Evolutionary conservation across 2,329 filamentous ascomycete species (phyloP), one percentile per base, ranked within the genome.

Genomic region (Beauveria bassiana): DNA sequence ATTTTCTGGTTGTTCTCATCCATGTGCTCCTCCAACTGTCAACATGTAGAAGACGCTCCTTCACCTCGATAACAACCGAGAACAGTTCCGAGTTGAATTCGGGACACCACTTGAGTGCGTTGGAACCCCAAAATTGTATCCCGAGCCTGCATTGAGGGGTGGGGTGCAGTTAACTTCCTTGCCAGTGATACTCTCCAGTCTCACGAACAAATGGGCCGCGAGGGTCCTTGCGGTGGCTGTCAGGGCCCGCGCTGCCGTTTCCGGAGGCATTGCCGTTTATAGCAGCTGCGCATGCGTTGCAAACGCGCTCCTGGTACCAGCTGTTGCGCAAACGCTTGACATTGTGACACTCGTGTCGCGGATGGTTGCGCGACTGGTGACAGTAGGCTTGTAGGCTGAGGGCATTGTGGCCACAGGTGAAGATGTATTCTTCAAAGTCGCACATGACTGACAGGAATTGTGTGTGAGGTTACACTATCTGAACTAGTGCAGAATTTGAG

Each of bases 301-400:
- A 61, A 1, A 43, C 6, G 5, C 59, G 59, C 5, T 34, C 73
- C 68, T 86, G 84, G 34, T 79, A 77, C 78, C 82, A 84, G 69
- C 83, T 83, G 64, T 84, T 76, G 26, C 84, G 81, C 63, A 89
- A 78, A 45, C 83, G 83, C 75, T 88, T 87, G 61, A 90, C 83
- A 12, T 85, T 80, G 65, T 83, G 83, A 72, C 89, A 92, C 67
- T 85, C 79, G 70, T 92, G 88, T 64, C 82, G 79, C 1, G 84
- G 84, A 66, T 91, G 86, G 70, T 89, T 90, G 62, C 89, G 86
- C 6, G 89, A 87, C 66, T 85, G 86, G 73, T 92, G 89, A 72
- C 89, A 93, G 72, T 90, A 82, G 26, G 84, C 85, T 69, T 86
- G 85, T 34, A 89, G 77, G 22, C 85, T 81, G 28, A 80, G 73